Conservation (phyloP, 2,329 filamentous ascomycete species). For the Cytospora piceae region DNA sequence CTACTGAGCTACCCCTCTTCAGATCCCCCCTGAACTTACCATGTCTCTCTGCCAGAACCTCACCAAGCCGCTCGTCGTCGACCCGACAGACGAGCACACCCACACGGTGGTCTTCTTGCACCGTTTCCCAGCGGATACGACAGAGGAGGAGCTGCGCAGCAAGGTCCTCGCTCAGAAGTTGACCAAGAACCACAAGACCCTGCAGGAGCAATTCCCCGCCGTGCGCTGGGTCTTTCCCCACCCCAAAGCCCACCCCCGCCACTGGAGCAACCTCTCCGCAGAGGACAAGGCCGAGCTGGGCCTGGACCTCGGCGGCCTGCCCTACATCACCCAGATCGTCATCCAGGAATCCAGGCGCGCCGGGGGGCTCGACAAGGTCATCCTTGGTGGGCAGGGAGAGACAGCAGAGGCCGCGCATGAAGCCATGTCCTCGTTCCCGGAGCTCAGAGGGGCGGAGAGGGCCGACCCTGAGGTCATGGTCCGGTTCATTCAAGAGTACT, state of each 20-base stretch:
- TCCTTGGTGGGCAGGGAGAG: constrained; percentile 33
- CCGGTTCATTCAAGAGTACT: constrained; percentile 9
- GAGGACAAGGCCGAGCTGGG: constrained; percentile 23
- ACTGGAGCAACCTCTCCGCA: constrained; percentile 26
- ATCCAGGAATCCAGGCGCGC: constrained; percentile 30
- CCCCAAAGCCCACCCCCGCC: constrained; percentile 27
- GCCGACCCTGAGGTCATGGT: neutral
- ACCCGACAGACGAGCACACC: constrained; percentile 28
- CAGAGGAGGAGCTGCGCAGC: constrained; percentile 24
- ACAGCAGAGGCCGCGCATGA: constrained; percentile 33
- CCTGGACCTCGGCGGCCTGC: constrained; percentile 17
- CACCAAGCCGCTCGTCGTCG: constrained; percentile 28
- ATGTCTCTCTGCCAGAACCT: constrained; percentile 29
- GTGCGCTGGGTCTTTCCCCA: constrained; percentile 33
- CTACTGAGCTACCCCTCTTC: neutral
- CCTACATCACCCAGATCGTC: constrained; percentile 33
- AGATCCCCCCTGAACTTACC: neutral
- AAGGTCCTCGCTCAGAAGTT: constrained; percentile 31
- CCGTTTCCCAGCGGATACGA: constrained; percentile 26
- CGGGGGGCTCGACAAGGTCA: constrained; percentile 30
- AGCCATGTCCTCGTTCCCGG: constrained; percentile 28
- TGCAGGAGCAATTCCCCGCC: constrained; percentile 29
- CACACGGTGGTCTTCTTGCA: constrained; percentile 34
- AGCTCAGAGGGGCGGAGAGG: constrained; percentile 7
- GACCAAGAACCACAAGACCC: constrained; percentile 26